Base-by-base conservation (phyloP, 2,329 filamentous ascomycete species). In the Pseudodiploospora longispora region DNA sequence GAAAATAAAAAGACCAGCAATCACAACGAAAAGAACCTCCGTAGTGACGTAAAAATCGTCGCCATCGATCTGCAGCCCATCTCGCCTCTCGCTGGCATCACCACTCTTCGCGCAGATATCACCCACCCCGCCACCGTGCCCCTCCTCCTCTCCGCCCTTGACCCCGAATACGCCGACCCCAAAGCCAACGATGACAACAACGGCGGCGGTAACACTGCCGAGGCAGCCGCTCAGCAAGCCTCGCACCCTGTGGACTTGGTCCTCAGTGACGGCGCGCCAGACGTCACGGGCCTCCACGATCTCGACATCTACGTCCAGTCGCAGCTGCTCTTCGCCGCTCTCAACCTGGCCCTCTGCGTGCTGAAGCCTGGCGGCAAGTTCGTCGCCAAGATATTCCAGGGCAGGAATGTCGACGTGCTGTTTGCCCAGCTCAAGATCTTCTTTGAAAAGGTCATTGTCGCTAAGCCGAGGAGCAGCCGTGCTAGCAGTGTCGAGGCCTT, bases 281-380 rank as follows among this genome's bases (percentile, higher is more conserved):
- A 98, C 58, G 93, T 98, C 9, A 98, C 93, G 1, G 93, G 93
- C 19, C 75, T 98, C 1, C 93, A 98, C 63, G 93, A 98, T 62
- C 79, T 98, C 32, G 93, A 98, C 65, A 97, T 97, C 54, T 98
- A 98, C 66, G 87, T 98, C 12, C 93, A 98, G 67, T 90, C 87
- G 6, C 93, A 97, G 66, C 76, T 98, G 6, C 82, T 98, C 40
- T 96, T 94, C 64, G 88, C 91, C 0, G 93, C 93, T 0, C 77
- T 98, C 19, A 95, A 96, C 62, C 79, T 98, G 3, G 89, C 93
- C 0, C 79, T 96, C 9, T 95, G 91, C 60, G 89, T 98, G 9
- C 77, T 98, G 27, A 85, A 86, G 47, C 90, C 90, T 0, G 93
- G 93, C 36, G 93, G 93, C 50, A 95, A 88, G 59, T 98, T 98